Percentiles rank a stretch among this genome's conserved stretches.
Evolutionary conservation across 2,329 filamentous ascomycete species (phyloP).

Genomic region (Aspergillus sp.): DNA sequence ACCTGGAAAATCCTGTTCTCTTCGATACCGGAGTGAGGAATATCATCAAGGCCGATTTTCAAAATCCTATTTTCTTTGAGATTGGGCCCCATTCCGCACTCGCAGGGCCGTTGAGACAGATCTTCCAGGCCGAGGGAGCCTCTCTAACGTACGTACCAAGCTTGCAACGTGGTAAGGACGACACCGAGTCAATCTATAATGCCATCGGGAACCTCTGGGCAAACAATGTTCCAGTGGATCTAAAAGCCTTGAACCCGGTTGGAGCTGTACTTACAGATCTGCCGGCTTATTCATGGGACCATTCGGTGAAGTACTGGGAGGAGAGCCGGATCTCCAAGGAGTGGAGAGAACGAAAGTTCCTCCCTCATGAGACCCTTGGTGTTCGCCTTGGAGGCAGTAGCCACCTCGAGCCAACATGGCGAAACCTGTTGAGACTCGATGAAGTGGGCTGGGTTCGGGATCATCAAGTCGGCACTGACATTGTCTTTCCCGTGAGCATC

Average conservation of each 20-base stretch:
- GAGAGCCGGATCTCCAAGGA: conserved; percentile 4
- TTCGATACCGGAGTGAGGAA: not conserved
- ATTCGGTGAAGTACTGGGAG: conserved; percentile 5
- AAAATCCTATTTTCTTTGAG: conserved; percentile 6
- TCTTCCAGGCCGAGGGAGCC: not conserved
- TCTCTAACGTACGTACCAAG: not conserved
- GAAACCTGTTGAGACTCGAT: not conserved
- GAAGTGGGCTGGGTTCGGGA: not conserved
- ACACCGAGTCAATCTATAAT: not conserved
- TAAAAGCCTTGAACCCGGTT: not conserved
- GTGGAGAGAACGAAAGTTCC: conserved; percentile 6
- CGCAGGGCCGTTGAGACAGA: conserved; percentile 7
- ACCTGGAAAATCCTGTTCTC: not conserved
- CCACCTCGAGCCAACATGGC: conserved; percentile 1
- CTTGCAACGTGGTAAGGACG: not conserved
- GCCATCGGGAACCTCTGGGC: not conserved
- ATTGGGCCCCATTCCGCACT: conserved; percentile 15
- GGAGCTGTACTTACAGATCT: not conserved
- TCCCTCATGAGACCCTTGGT: conserved; percentile 10
- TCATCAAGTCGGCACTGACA: not conserved
- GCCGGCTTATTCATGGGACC: conserved; percentile 10
- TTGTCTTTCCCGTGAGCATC: conserved; percentile 1
- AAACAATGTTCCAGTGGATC: conserved; percentile 2
- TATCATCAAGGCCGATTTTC: not conserved
- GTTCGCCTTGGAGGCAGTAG: not conserved